Base-by-base conservation (phyloP, 1,284 basidiomycete species). In the Ceratobasidium sp. region DNA sequence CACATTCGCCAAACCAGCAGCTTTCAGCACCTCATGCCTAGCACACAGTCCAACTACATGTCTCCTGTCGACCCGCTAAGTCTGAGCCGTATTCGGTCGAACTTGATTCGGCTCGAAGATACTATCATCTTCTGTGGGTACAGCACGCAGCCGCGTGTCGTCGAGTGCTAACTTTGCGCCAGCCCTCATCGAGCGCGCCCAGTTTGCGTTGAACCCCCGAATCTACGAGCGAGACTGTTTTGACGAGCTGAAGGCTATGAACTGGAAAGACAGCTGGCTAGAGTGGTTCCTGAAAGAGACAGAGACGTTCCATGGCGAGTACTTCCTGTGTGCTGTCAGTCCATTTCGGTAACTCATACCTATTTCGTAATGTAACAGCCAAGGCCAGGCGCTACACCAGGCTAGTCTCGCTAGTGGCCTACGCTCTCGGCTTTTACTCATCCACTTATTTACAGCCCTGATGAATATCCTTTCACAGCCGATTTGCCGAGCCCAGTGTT, bases 241-340 rank as follows among this genome's bases (percentile, higher is more conserved):
- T 83, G 84, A 90, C 61, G 91, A 96, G 81, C 85, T 94, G 46
- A 86, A 86, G 64, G 86, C 90, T 39, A 80, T 88, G 48, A 89
- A 89, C 0, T 96, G 95, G 82, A 81, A 88, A 1, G 94, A 94
- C 0, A 93, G 90, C 76, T 98, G 96, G 95, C 86, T 99, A 0
- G 93, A 97, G 74, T 99, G 98, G 98, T 96, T 99, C 83, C 84
- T 99, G 82, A 92, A 92, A 79, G 96, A 98, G 84, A 98, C 87
- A 0, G 98, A 99, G 84, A 86, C 86, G 0, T 96, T 97, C 82
- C 97, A 99, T 84, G 95, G 96, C 95, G 78, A 77, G 93, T 84
- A 34, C 8, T n/a, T 6, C 51, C 27, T 16, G 39, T 58, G 53
- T 27, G 68, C 43, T 69, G 61, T 77, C 69, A 51, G 31, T 39